A percentile compares a stretch with the other conserved stretches of the same genome.
Evolutionary conservation across 306 rosid species (phyloP).

Genomic region (Styphnolobium japonicum): DNA sequence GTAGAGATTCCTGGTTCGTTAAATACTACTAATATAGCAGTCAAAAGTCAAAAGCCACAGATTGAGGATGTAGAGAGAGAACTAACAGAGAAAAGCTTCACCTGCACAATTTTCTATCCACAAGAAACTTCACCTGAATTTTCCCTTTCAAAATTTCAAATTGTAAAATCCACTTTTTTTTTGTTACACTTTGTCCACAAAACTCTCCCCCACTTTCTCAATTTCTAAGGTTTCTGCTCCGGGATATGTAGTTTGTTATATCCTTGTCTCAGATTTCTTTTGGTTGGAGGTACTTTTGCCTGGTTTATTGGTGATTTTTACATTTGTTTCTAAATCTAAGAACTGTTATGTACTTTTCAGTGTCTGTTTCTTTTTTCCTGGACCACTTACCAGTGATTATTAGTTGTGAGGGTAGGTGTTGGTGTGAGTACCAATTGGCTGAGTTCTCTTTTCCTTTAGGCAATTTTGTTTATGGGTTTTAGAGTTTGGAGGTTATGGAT

Average conservation of each 20-base stretch:
- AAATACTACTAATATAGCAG: not conserved
- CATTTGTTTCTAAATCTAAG: not conserved
- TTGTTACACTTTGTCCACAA: not conserved
- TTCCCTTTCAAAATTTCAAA: not conserved
- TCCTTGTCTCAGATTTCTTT: not conserved
- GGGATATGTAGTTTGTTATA: not conserved
- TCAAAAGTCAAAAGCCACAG: conserved; percentile 18
- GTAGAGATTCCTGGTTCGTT: not conserved
- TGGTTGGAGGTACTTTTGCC: not conserved
- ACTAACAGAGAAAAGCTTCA: not conserved
- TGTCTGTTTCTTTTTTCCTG: not conserved
- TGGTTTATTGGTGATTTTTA: not conserved
- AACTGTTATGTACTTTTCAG: not conserved
- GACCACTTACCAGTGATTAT: not conserved
- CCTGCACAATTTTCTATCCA: conserved; percentile 12
- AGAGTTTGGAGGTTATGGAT: conserved; percentile 4
- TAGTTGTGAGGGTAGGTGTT: not conserved
- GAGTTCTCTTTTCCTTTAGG: not conserved
- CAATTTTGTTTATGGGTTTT: conserved; percentile 16
- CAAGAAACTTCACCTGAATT: conserved; percentile 4
- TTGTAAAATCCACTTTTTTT: not conserved
- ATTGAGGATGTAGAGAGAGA: not conserved
- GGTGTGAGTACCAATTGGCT: not conserved
- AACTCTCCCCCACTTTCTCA: not conserved
- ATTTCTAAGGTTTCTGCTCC: not conserved